These are phyloP conservation scores for Hebeloma cylindrosporum DNA, from an alignment of 768 basidiomycete species.

Conservation along the genomic window DNA sequence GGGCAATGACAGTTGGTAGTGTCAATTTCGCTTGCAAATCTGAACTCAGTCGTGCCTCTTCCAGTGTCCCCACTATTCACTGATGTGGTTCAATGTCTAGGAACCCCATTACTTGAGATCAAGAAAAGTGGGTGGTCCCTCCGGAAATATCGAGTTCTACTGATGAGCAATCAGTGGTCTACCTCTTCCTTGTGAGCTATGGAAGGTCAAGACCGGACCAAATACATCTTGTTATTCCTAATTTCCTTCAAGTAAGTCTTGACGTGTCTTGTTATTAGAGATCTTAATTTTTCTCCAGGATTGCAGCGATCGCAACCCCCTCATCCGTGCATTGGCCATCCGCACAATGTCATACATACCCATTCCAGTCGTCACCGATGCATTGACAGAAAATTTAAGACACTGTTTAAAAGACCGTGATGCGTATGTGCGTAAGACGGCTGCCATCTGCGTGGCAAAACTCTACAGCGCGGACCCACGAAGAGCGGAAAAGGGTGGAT, in stretches of 20 bases:
- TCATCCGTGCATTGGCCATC: conserved; percentile 95
- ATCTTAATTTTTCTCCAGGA: conserved; percentile 53
- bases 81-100: conserved; percentile 94
- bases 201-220: conserved; percentile 92
- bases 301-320: conserved; percentile 92
- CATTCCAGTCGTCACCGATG: conserved; percentile 81
- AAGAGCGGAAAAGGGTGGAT: conserved; percentile 85
- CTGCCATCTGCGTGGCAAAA: conserved; percentile 97
- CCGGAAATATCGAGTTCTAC: conserved; percentile 8
- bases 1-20: conserved; percentile 94
- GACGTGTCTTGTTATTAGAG: conserved; percentile 1
- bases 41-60: conserved; percentile 20
- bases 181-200: conserved; percentile 96
- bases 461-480: conserved; percentile 86
- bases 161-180: conserved; percentile 72
- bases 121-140: conserved; percentile 84
- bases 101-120: conserved; percentile 94
- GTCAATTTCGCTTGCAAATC: conserved; percentile 23
- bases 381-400: conserved; percentile 85
- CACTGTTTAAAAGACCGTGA: conserved; percentile 93
- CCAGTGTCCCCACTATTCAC: conserved; percentile 92
- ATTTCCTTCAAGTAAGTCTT: conserved; percentile 77
- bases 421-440: conserved; percentile 98
- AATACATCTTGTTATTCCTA: conserved; percentile 87
- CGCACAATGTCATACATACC: conserved; percentile 99